A percentile compares a stretch with the other conserved stretches of the same genome.
Conservation (phyloP, 2,329 filamentous ascomycete genomes). For the Leptodontidium sp. region DNA sequence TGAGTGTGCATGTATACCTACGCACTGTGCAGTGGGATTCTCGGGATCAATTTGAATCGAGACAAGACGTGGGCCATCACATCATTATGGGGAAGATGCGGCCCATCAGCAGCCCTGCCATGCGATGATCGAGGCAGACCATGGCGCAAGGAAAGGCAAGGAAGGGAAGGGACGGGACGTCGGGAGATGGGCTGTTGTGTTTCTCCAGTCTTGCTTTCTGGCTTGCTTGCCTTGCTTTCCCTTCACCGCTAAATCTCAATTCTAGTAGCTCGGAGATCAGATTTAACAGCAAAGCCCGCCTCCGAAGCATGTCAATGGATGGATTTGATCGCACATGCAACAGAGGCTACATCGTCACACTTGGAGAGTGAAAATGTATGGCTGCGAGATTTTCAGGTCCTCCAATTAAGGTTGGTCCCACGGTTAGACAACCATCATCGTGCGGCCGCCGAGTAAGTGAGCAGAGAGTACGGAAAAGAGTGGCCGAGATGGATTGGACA, state of each 20-base stretch:
- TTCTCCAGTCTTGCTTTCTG: constrained; percentile 1
- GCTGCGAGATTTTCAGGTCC: constrained; percentile 13
- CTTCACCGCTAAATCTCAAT: constrained; percentile 15
- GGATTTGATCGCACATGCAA: constrained; percentile 7
- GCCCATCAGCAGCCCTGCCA: constrained; percentile 1
- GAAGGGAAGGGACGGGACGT: constrained; percentile 16
- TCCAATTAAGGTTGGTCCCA: constrained; percentile 20
- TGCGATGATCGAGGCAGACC: neutral
- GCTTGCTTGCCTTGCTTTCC: neutral
- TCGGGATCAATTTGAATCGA: constrained; percentile 6
- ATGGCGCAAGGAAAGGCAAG: neutral
- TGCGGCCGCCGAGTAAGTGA: neutral
- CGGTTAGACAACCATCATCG: neutral
- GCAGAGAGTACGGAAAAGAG: neutral
- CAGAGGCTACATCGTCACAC: constrained; percentile 13
- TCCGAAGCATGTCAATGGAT: constrained; percentile 8
- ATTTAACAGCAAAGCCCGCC: constrained; percentile 2
- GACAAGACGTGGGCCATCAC: constrained; percentile 17
- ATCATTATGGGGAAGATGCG: constrained; percentile 22
- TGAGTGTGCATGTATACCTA: neutral
- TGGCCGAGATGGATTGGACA: constrained; percentile 22
- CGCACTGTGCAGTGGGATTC: neutral
- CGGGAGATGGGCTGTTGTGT: constrained; percentile 12
- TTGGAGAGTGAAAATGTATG: constrained; percentile 6
- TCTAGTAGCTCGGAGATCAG: constrained; percentile 5